Percentiles rank a stretch among this genome's conserved stretches.
Evolutionary conservation across 208 protist species (phyloP).

Genomic region (Leishmania turanica): DNA sequence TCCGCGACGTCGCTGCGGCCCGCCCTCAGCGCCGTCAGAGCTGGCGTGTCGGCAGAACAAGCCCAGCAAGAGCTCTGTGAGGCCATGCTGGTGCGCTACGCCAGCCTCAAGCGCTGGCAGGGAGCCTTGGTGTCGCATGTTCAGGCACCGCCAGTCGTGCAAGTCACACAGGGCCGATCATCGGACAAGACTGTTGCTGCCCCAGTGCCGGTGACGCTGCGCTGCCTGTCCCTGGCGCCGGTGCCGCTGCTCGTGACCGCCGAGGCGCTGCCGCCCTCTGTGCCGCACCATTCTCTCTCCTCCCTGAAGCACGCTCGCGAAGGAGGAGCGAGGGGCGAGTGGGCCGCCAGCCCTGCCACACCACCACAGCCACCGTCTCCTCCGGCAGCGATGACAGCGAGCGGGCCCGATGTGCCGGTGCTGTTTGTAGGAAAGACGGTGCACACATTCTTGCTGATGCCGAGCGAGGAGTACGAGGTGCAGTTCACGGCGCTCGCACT

Average conservation of each 20-base stretch:
- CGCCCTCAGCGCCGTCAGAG: not conserved
- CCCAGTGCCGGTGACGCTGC: conserved; percentile 42
- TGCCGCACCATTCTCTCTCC: not conserved
- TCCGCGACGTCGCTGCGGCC: conserved; percentile 9
- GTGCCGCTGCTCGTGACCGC: conserved; percentile 68
- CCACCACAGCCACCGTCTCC: not conserved
- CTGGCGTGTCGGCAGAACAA: conserved; percentile 29
- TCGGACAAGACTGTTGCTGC: not conserved
- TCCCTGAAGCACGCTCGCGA: not conserved
- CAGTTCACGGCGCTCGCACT: conserved; percentile 64
- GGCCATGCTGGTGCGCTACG: conserved; percentile 39
- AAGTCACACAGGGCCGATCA: conserved; percentile 6
- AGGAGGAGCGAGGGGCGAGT: not conserved
- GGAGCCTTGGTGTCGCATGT: conserved; percentile 43
- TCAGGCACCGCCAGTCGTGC: conserved; percentile 33
- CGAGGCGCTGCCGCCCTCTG: conserved; percentile 25
- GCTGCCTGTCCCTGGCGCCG: conserved; percentile 66
- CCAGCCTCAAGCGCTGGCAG: conserved; percentile 52
- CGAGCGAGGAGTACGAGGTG: conserved; percentile 57
- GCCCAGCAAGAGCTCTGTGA: conserved; percentile 56
- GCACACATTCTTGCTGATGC: conserved; percentile 66
- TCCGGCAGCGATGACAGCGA: not conserved
- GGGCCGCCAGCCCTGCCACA: not conserved
- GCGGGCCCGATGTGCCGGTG: conserved; percentile 32
- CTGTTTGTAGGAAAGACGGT: conserved; percentile 70